A percentile compares a stretch with the other conserved stretches of the same genome.
Conservation (phyloP, 495 filamentous ascomycete species). For the Hamigera avellanea region DNA sequence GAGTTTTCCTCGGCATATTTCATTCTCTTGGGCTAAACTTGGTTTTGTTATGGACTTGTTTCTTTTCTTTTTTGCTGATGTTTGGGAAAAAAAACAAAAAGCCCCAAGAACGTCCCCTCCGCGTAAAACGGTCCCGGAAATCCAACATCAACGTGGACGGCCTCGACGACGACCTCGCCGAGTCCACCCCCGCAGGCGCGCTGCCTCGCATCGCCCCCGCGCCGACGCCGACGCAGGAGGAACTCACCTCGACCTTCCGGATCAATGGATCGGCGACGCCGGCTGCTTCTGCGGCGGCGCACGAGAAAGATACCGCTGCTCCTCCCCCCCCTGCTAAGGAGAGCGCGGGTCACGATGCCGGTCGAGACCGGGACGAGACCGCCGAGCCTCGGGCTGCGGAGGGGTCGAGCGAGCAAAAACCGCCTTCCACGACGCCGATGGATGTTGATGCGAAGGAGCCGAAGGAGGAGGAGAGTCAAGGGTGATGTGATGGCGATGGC, state of each 20-base stretch:
- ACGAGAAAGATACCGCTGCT: too few species aligned
- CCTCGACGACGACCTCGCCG: slow-evolving; percentile 10
- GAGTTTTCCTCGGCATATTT: slow-evolving; percentile 6
- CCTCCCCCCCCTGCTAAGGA: background rate
- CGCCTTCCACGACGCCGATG: slow-evolving; percentile 24
- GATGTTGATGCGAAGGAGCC: slow-evolving; percentile 26
- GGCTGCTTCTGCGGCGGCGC: slow-evolving; percentile 9
- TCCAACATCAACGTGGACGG: slow-evolving; percentile 16
- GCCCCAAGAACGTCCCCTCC: slow-evolving; percentile 85
- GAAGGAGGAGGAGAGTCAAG: slow-evolving; percentile 20
- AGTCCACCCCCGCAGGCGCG: slow-evolving; percentile 3
- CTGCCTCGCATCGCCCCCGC: slow-evolving; percentile 29
- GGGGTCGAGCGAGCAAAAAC: background rate
- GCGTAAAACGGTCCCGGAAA: slow-evolving; percentile 68
- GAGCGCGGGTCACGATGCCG: background rate
- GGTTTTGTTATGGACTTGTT: too few species aligned
- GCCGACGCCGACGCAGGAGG: slow-evolving; percentile 22
- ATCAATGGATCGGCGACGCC: slow-evolving; percentile 22
- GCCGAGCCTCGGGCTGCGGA: slow-evolving; percentile 7
- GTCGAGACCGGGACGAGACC: background rate
- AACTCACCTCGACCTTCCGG: slow-evolving; percentile 31
- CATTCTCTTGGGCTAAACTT: too few species aligned
- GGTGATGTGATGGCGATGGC: too few species aligned
- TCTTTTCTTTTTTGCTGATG: background rate
- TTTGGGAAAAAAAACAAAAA: slow-evolving; percentile 23